Evolutionary conservation across 768 basidiomycete genomes (phyloP).

Genomic region (Exsudoporus frostii): DNA sequence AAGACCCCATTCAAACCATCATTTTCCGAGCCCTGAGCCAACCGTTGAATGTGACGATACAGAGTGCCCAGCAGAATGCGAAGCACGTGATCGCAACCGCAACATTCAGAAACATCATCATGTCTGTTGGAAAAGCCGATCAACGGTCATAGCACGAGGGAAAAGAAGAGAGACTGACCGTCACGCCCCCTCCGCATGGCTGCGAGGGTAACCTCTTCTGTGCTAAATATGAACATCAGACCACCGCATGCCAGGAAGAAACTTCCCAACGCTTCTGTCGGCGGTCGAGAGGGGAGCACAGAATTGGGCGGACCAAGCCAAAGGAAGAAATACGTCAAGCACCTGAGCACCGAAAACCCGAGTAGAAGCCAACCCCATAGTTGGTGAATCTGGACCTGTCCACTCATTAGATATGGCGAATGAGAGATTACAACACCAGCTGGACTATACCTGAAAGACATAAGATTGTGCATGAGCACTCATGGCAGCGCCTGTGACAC

Average conservation of each 20-base stretch:
- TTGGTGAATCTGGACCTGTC: slow-evolving; percentile 79
- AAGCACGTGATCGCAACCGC: slow-evolving; percentile 85
- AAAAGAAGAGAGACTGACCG: slow-evolving; percentile 43
- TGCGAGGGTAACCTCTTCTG: slow-evolving; percentile 84
- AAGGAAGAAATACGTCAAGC: slow-evolving; percentile 91
- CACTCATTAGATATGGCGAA: slow-evolving; percentile 6
- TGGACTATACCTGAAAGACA: slow-evolving; percentile 67
- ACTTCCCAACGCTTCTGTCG: slow-evolving; percentile 85
- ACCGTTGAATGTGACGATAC: slow-evolving; percentile 77
- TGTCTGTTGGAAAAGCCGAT: slow-evolving; percentile 42
- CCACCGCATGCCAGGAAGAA: slow-evolving; percentile 90
- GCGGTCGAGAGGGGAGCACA: slow-evolving; percentile 86
- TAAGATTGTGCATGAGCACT: slow-evolving; percentile 87
- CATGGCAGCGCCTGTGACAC: slow-evolving; percentile 94
- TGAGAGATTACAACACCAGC: neutral
- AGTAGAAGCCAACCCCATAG: slow-evolving; percentile 90
- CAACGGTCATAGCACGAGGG: neutral
- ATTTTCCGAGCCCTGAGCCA: slow-evolving; percentile 57
- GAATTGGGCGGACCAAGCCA: slow-evolving; percentile 84
- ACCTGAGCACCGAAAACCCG: slow-evolving; percentile 74
- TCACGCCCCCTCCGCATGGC: slow-evolving; percentile 90
- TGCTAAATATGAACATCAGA: slow-evolving; percentile 83
- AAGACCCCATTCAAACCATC: slow-evolving; percentile 2
- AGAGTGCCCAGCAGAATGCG: slow-evolving; percentile 80
- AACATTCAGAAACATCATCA: slow-evolving; percentile 87